These are phyloP conservation scores for Hemileia vastatrix DNA, from an alignment of 1,284 basidiomycete genomes.

Conservation along the genomic window DNA sequence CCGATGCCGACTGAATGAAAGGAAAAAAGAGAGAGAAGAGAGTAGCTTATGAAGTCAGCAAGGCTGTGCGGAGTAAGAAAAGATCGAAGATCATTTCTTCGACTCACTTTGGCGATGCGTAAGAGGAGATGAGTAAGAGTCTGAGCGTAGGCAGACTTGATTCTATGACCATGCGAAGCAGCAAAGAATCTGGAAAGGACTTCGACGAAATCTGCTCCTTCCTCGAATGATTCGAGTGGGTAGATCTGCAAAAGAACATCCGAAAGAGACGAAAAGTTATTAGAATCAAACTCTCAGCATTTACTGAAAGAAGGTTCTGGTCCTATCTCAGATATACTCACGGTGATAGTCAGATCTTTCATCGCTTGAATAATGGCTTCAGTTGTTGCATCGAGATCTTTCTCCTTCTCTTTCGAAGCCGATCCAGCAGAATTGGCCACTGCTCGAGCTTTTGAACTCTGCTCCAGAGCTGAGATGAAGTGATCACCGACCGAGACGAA, in stretches of 20 bases:
- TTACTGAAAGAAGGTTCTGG: not conserved
- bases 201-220: slow-evolving; percentile 82
- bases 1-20: slow-evolving; percentile 67
- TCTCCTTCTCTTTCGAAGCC: slow-evolving; percentile 34
- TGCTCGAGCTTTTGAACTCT: slow-evolving; percentile 26
- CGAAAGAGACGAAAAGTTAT: not conserved
- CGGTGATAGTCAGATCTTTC: slow-evolving; percentile 37
- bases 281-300: not conserved
- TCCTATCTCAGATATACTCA: slow-evolving; percentile 1
- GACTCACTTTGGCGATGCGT: slow-evolving; percentile 72
- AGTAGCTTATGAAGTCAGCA: not conserved
- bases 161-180: slow-evolving; percentile 67
- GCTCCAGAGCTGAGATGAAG: slow-evolving; percentile 37
- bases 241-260: too few species aligned
- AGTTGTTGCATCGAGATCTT: slow-evolving; percentile 23
- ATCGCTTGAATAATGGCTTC: slow-evolving; percentile 37
- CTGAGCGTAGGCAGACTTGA: slow-evolving; percentile 79
- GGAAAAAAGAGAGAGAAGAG: not conserved
- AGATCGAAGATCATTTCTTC: too few species aligned
- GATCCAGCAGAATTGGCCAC: slow-evolving; percentile 1
- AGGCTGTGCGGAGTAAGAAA: too few species aligned
- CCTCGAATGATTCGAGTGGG: slow-evolving; percentile 84
- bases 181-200: slow-evolving; percentile 70
- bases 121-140: slow-evolving; percentile 70
- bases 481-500: slow-evolving; percentile 37